These are phyloP conservation scores for Taxillus chinensis DNA, from an alignment of 164 flowering plant genomes.

Conservation along the genomic window DNA sequence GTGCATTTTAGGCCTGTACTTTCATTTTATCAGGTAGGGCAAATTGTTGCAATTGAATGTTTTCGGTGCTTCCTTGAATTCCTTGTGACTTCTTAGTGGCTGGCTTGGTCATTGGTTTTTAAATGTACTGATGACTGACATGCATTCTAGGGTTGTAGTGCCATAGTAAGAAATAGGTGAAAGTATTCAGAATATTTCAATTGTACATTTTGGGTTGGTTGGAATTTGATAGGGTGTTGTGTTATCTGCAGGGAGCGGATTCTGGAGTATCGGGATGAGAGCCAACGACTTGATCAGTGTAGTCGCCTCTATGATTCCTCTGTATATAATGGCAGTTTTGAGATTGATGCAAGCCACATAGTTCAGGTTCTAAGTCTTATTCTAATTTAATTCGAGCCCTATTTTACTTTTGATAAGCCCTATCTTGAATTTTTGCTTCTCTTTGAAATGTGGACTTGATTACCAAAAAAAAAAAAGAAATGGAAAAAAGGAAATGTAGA, in stretches of 20 bases:
- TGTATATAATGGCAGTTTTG: conserved; percentile 67
- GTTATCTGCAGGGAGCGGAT: conserved; percentile 55
- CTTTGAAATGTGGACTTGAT: not conserved
- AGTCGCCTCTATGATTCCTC: conserved; percentile 91
- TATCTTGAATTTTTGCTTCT: not conserved
- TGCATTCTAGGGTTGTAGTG: too few species aligned
- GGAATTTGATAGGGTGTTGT: conserved; percentile 4
- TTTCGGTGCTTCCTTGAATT: too few species aligned
- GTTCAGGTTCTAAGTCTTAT: conserved; percentile 47
- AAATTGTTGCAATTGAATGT: not conserved
- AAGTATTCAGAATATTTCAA: too few species aligned
- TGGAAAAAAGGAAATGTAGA: too few species aligned
- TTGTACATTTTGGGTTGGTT: not conserved
- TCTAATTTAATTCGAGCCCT: not conserved
- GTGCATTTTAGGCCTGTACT: not conserved
- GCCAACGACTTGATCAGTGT: conserved; percentile 89
- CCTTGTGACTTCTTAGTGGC: too few species aligned
- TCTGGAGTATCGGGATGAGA: conserved; percentile 80
- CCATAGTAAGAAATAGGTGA: too few species aligned
- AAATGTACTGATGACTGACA: too few species aligned
- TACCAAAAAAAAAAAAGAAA: too few species aligned
- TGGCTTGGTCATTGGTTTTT: too few species aligned
- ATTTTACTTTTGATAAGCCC: not conserved
- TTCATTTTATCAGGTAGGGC: not conserved
- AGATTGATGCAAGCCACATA: conserved; percentile 73